Percentiles rank a stretch among this genome's conserved stretches.
Conservation (phyloP, 2,329 filamentous ascomycete species). For the Aspergillus pseudonomiae region DNA sequence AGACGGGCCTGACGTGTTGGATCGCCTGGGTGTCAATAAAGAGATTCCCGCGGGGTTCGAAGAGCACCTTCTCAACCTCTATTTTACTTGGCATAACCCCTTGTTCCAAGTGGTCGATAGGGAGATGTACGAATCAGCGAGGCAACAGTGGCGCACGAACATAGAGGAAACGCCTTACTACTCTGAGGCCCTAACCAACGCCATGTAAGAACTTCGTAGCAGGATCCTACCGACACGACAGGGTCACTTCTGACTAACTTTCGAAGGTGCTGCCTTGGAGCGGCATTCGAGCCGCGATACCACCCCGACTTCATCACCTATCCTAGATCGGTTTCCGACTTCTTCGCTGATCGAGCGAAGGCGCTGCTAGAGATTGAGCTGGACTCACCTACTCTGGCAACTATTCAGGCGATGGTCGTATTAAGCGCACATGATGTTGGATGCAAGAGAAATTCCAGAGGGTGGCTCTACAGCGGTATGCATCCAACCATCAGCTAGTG, state of each 20-base stretch:
- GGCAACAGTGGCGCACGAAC: conserved; percentile 16
- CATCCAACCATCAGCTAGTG: not conserved
- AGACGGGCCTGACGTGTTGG: conserved; percentile 11
- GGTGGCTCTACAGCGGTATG: conserved; percentile 47
- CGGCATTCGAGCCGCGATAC: conserved; percentile 38
- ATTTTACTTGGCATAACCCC: conserved; percentile 47
- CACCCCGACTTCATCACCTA: conserved; percentile 36
- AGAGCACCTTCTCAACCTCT: conserved; percentile 40
- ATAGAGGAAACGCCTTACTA: conserved; percentile 25
- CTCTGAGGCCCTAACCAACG: conserved; percentile 29
- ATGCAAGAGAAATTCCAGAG: conserved; percentile 40
- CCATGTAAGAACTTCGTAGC: conserved; percentile 24
- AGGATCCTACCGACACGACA: fast-evolving
- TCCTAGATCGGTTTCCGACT: conserved; percentile 40
- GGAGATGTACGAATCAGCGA: conserved; percentile 25
- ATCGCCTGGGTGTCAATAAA: conserved; percentile 29
- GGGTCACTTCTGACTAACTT: not conserved
- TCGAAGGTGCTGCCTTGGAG: conserved; percentile 17
- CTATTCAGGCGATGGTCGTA: conserved; percentile 47
- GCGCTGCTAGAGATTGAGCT: conserved; percentile 47
- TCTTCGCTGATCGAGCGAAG: conserved; percentile 42
- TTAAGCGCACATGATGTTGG: conserved; percentile 45
- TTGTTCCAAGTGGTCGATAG: conserved; percentile 41
- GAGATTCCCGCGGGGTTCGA: conserved; percentile 34
- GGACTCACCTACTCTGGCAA: conserved; percentile 47